Evolutionary conservation across 305 asterid genomes (phyloP).

Genomic region (Galium porrigens): DNA sequence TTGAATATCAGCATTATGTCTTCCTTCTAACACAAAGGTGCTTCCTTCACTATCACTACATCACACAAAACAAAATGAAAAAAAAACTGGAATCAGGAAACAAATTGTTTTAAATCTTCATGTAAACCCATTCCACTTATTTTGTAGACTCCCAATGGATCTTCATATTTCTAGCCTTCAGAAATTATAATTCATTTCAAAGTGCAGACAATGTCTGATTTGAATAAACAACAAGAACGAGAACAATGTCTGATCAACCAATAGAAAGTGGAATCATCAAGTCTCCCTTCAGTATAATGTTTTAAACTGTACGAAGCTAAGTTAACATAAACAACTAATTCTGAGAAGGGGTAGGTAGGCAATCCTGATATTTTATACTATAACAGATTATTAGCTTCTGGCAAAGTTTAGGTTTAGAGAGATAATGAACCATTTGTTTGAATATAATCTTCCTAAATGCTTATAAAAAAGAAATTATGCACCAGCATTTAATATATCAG

Average conservation of each 20-base stretch:
- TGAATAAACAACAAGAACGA: not conserved
- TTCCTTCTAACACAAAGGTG: conserved; percentile 63
- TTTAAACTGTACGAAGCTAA: not conserved
- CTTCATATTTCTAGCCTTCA: not conserved
- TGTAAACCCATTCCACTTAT: not conserved
- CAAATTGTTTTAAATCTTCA: not conserved
- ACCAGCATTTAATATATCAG: not conserved
- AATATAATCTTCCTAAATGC: not conserved
- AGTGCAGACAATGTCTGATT: not conserved
- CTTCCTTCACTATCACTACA: conserved; percentile 71
- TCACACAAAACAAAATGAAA: conserved; percentile 16
- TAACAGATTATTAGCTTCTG: not conserved
- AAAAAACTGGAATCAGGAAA: conserved; percentile 13
- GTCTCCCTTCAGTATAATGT: not conserved
- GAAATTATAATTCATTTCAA: not conserved
- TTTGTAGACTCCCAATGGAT: not conserved
- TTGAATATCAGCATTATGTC: conserved; percentile 74
- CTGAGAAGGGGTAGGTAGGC: not conserved
- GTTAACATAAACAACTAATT: not conserved
- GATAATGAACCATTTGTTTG: not conserved
- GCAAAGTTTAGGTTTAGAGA: not conserved
- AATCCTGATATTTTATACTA: not conserved
- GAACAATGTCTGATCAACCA: not conserved
- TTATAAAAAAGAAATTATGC: not conserved
- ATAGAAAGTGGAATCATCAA: not conserved